A percentile compares a stretch with the other conserved stretches of the same genome.
These are phyloP conservation scores for Fraxinus platypoda DNA, from an alignment of 305 asterid species.

Conservation along the genomic window DNA sequence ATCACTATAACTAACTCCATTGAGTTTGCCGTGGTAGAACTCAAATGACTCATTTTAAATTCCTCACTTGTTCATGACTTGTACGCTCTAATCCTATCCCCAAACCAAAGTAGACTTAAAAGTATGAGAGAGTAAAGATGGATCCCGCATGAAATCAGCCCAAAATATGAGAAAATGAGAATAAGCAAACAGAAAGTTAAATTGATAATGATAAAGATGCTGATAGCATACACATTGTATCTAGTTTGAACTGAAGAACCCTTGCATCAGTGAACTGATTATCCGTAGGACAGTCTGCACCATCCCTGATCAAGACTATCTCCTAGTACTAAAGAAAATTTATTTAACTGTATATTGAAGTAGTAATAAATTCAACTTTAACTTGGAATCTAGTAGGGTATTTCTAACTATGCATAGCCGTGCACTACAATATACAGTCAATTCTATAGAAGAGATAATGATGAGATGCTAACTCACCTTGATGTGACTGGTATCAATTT, in stretches of 20 bases:
- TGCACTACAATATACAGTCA: not conserved
- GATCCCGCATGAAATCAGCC: not conserved
- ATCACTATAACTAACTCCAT: not conserved
- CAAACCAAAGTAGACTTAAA: not conserved
- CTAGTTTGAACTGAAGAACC: not conserved
- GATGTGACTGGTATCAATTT: constrained; percentile 76
- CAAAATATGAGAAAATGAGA: not conserved
- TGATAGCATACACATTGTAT: constrained; percentile 5
- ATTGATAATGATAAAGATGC: not conserved
- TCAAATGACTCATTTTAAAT: not conserved
- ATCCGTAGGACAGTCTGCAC: constrained; percentile 1
- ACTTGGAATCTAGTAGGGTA: not conserved
- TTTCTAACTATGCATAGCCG: constrained; percentile 3
- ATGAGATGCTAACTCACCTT: constrained; percentile 48
- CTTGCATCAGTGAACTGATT: constrained; percentile 14
- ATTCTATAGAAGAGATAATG: not conserved
- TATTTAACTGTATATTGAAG: not conserved
- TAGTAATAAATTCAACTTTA: constrained; percentile 1
- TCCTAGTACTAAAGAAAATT: not conserved
- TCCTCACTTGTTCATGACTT: not conserved
- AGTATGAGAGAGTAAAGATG: constrained; percentile 5
- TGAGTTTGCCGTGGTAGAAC: not conserved
- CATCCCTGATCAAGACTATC: constrained; percentile 1
- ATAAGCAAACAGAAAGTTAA: not conserved
- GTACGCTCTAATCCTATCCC: not conserved